Conservation (phyloP, 139 green algal species). For the Volvox africanus region DNA sequence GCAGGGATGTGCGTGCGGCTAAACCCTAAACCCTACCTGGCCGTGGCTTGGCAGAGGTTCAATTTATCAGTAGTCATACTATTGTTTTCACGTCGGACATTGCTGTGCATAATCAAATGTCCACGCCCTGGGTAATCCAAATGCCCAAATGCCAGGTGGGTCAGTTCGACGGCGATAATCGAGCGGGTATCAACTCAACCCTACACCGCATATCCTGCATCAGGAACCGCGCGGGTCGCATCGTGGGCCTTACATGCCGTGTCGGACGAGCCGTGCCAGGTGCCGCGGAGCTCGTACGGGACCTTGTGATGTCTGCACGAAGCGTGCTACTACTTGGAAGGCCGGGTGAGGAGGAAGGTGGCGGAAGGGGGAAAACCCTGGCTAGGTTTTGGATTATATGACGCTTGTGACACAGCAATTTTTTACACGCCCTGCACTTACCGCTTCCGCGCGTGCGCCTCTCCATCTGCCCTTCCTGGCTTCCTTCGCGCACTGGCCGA, state of each 20-base stretch:
- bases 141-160: slow-evolving; percentile 53
- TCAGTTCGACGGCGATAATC: slow-evolving; percentile 85
- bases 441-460: too few relatives aligned
- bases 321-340: slow-evolving; percentile 67
- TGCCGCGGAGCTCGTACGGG: slow-evolving; percentile 64
- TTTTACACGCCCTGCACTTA: too few relatives aligned
- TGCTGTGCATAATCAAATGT: too few relatives aligned
- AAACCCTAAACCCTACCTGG: too few relatives aligned
- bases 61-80: too few relatives aligned
- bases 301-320: slow-evolving; percentile 54
- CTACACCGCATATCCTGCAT: slow-evolving; percentile 90
- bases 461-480: too few relatives aligned
- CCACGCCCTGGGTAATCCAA: not conserved
- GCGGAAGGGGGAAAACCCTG: not conserved
- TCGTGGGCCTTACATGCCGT: slow-evolving; percentile 86
- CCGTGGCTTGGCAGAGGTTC: too few relatives aligned
- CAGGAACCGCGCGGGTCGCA: slow-evolving; percentile 71
- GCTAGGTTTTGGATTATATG: too few relatives aligned
- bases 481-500: too few relatives aligned
- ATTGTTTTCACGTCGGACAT: too few relatives aligned
- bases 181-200: slow-evolving; percentile 87
- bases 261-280: slow-evolving; percentile 80
- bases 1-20: too few relatives aligned
- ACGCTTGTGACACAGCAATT: too few relatives aligned
- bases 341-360: slow-evolving; percentile 6